These are phyloP conservation scores for Kokia cookei DNA, from an alignment of 441 rosid species.

Conservation along the genomic window DNA sequence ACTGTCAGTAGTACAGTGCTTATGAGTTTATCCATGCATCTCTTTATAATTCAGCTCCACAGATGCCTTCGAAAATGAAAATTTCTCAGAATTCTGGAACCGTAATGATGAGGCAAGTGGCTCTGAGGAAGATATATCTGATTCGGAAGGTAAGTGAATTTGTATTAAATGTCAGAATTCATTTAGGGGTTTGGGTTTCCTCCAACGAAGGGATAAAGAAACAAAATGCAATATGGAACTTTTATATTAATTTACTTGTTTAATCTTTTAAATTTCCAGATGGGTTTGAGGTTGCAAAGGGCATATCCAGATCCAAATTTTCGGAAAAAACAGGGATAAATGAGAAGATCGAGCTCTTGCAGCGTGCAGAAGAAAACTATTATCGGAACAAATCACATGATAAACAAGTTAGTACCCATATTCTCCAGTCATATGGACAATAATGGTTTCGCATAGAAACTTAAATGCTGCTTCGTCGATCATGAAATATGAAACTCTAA, in stretches of 20 bases:
- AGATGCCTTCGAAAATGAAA: conserved; percentile 33
- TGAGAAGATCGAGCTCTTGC: conserved; percentile 63
- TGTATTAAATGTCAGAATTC: conserved; percentile 5
- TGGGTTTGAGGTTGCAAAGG: conserved; percentile 39
- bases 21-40: conserved; percentile 9
- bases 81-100: conserved; percentile 88
- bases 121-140: conserved; percentile 92
- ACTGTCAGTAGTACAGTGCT: too few species aligned
- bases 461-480: not conserved
- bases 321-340: conserved; percentile 46
- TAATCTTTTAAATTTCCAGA: conserved; percentile 33
- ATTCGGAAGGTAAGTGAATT: conserved; percentile 57
- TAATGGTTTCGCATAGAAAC: not conserved
- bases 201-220: not conserved
- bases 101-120: conserved; percentile 66
- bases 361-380: conserved; percentile 47
- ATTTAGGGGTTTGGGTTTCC: not conserved
- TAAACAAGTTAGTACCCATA: not conserved
- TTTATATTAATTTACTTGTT: conserved; percentile 1
- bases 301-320: conserved; percentile 39
- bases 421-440: not conserved
- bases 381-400: not conserved
- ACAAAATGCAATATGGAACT: not conserved
- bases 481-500: not conserved
- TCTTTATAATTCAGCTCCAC: conserved; percentile 37